Evolutionary conservation across 1,284 basidiomycete species (phyloP), one percentile per base, ranked within the genome.

Genomic region (Anthracocystis setariae): DNA sequence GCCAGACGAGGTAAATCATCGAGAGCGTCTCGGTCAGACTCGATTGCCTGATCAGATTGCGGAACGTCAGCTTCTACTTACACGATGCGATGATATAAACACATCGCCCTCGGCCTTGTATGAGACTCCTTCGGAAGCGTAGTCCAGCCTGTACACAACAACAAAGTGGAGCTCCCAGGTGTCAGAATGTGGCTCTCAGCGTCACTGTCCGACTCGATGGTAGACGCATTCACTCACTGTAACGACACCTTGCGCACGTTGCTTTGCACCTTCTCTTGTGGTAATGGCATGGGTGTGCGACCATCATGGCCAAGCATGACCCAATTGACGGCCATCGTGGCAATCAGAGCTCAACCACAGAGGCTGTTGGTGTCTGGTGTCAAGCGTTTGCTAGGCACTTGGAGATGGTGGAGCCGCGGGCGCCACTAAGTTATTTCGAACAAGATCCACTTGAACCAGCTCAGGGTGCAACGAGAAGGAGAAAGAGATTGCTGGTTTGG

Each of bases 291-390:
- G 3, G 77, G 77, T 24, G 49, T 54, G 40, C 52, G 58, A 33
- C 71, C 71, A 4, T 53, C 43, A n/a, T 57, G 52, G 45, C 57
- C 73, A 37, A 76, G 65, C 69, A 72, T 74, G 8, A 73, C 77
- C 77, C 77, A 78, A 48, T 78, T 78, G 48, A 78, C 62, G 20
- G 77, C 74, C 76, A 78, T 78, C 10, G 20, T 55, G 8, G 44
- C 53, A 20, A n/a, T n/a, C n/a, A n/a, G n/a, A n/a, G n/a, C n/a
- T n/a, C n/a, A n/a, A n/a, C n/a, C n/a, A n/a, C n/a, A n/a, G n/a
- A n/a, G n/a, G n/a, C n/a, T n/a, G n/a, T n/a, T n/a, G n/a, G n/a
- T n/a, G n/a, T n/a, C n/a, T n/a, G n/a, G n/a, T n/a, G n/a, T n/a
- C n/a, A n/a, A n/a, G n/a, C n/a, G n/a, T n/a, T n/a, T n/a, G n/a